Conservation (phyloP, 1,284 basidiomycete species). For the Fomitopsis betulina region DNA sequence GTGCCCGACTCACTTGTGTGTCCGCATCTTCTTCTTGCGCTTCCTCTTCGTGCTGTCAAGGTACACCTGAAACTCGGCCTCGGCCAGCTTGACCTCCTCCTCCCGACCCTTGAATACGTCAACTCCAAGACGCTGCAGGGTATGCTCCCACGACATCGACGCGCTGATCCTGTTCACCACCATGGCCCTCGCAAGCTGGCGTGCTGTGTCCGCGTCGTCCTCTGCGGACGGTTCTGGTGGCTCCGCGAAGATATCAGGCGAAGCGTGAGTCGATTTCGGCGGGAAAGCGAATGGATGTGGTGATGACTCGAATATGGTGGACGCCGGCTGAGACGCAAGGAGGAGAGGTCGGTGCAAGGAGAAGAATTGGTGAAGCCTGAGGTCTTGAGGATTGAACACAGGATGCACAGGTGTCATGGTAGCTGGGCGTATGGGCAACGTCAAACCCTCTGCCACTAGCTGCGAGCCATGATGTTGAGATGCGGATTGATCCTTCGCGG, state of each 20-base stretch:
- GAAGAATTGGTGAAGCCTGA: conserved; percentile 77
- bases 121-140: conserved; percentile 57
- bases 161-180: conserved; percentile 60
- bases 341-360: conserved; percentile 71
- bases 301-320: conserved; percentile 51
- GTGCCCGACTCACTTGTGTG: conserved; percentile 67
- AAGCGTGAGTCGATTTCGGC: conserved; percentile 9
- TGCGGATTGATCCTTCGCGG: conserved; percentile 21
- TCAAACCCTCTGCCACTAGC: conserved; percentile 10
- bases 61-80: conserved; percentile 56
- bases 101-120: conserved; percentile 43
- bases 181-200: conserved; percentile 64
- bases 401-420: conserved; percentile 40
- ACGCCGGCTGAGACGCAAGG: conserved; percentile 51
- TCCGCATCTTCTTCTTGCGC: conserved; percentile 85
- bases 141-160: conserved; percentile 59
- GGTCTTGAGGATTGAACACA: conserved; percentile 55
- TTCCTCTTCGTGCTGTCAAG: conserved; percentile 81
- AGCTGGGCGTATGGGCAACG: conserved; percentile 5
- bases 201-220: conserved; percentile 70
- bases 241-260: conserved; percentile 37
- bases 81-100: conserved; percentile 41
- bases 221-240: conserved; percentile 53
- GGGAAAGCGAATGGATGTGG: conserved; percentile 18
- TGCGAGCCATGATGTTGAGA: conserved; percentile 11